A percentile compares a stretch with the other conserved stretches of the same genome.
phyloP scores from a whole-genome alignment of 1,284 basidiomycete species.

The Ganoderma resinaceum region DNA sequence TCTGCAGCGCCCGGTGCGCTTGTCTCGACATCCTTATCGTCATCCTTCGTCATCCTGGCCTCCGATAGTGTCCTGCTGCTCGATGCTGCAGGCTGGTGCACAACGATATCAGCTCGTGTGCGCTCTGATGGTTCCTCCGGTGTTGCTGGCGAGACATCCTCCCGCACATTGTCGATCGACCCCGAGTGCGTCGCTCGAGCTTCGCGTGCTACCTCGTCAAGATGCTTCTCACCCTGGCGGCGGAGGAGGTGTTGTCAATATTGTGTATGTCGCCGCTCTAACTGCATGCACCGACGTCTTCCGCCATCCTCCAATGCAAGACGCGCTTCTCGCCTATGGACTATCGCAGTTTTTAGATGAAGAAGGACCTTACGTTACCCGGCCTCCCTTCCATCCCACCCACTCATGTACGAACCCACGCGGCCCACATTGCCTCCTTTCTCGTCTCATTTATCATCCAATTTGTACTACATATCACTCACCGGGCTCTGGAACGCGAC shows the following conservation, averaged over 20 bases:
- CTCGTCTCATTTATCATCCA: constrained; percentile 18
- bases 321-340: constrained; percentile 19
- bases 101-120: constrained; percentile 29
- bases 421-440: constrained; percentile 15
- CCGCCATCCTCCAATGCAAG: constrained; percentile 18
- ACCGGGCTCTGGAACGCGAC: constrained; percentile 35
- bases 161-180: constrained; percentile 50
- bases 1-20: constrained; percentile 39
- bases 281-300: constrained; percentile 13
- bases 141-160: constrained; percentile 29
- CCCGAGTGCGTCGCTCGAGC: constrained; percentile 25
- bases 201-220: constrained; percentile 24
- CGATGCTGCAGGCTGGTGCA: constrained; percentile 51
- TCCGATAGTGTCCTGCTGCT: constrained; percentile 49
- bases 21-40: constrained; percentile 23
- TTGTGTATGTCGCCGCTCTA: constrained; percentile 15
- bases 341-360: constrained; percentile 28
- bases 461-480: constrained; percentile 31
- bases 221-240: constrained; percentile 17
- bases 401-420: constrained; percentile 23
- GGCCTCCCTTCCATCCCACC: constrained; percentile 29
- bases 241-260: constrained; percentile 9
- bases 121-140: constrained; percentile 31
- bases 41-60: constrained; percentile 28
- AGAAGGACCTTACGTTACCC: constrained; percentile 33